Evolutionary conservation across 768 basidiomycete genomes (phyloP), one percentile per base, ranked within the genome.

Genomic region (Macrocybe gigantea): DNA sequence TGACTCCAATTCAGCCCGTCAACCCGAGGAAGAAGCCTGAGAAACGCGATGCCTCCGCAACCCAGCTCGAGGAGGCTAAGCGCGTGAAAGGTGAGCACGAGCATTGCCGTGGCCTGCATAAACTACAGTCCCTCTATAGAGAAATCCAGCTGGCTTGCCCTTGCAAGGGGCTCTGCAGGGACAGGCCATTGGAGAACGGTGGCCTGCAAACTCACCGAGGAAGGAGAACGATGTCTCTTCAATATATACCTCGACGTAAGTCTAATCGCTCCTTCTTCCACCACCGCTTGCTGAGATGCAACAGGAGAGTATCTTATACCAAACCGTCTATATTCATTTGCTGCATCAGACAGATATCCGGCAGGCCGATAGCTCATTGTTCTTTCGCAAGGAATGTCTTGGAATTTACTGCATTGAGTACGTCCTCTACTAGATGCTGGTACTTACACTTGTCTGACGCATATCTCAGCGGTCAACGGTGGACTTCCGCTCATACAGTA

Each of bases 281-380:
- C 33, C 34, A 39, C 42, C 31, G 8, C 36, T 33, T 34, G 51
- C 39, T 72, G 44, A 41, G 13, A 38, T 38, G n/a, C 33, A 53
- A 30, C 63, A 91, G 85, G 84, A 86, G 65, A 77, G 78, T 22
- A 80, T 80, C 33, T 64, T 90, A 35, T 87, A 82, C 59, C 83
- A 87, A 59, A 85, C 85, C 7, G 70, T 89, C 46, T 80, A 81
- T 59, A 69, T 88, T 48, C 83, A 91, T 59, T 68, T 83, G 40
- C 71, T 91, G 41, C 74, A 80, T 51, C 83, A 89, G 56, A 88
- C 88, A 31, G 90, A 93, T 60, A 83, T 94, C 51, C 81, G 87
- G n/a, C 72, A 71, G 33, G 77, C 79, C 30, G 87, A 93, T 59
- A 74, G 72, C 44, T 91, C 90, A 0, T 61, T 93, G 6, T 88